phyloP scores from a whole-genome alignment of 495 filamentous ascomycete genomes.

The Hyphodiscus hymeniophilus region DNA sequence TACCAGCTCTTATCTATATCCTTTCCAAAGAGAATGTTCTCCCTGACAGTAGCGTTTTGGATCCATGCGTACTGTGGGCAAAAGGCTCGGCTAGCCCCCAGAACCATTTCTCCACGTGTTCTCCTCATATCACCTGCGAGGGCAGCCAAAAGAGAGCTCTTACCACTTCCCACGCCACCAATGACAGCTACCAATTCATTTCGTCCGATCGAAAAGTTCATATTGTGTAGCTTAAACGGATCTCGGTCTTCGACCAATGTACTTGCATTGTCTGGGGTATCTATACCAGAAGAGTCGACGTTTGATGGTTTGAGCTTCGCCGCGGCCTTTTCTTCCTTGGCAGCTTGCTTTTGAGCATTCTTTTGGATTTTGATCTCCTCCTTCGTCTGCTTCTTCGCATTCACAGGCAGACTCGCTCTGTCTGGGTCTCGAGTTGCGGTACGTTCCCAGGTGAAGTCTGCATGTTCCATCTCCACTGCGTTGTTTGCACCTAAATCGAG shows the following conservation, averaged over 20 bases:
- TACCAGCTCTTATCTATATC: slow-evolving; percentile 56
- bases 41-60: slow-evolving; percentile 75
- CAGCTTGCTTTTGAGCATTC: slow-evolving; percentile 25
- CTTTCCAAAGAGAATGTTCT: slow-evolving; percentile 90
- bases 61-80: slow-evolving; percentile 98
- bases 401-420: slow-evolving; percentile 25
- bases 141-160: slow-evolving; percentile 83
- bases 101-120: slow-evolving; percentile 60
- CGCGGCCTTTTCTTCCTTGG: slow-evolving; percentile 23
- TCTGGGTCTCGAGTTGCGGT: slow-evolving; percentile 54
- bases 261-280: slow-evolving; percentile 38
- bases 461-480: slow-evolving; percentile 64
- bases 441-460: slow-evolving; percentile 90
- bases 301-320: slow-evolving; percentile 5
- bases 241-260: slow-evolving; percentile 49
- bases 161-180: slow-evolving; percentile 84
- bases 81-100: slow-evolving; percentile 75
- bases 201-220: slow-evolving; percentile 65
- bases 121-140: slow-evolving; percentile 90
- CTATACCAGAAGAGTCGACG: slow-evolving; percentile 1
- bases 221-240: slow-evolving; percentile 72
- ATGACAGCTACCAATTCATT: slow-evolving; percentile 88
- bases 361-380: slow-evolving; percentile 27
- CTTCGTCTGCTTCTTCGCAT: slow-evolving; percentile 37
- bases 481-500: slow-evolving; percentile 52